Conservation (phyloP, 202 grass and related monocot species). For the Panicum virgatum region DNA sequence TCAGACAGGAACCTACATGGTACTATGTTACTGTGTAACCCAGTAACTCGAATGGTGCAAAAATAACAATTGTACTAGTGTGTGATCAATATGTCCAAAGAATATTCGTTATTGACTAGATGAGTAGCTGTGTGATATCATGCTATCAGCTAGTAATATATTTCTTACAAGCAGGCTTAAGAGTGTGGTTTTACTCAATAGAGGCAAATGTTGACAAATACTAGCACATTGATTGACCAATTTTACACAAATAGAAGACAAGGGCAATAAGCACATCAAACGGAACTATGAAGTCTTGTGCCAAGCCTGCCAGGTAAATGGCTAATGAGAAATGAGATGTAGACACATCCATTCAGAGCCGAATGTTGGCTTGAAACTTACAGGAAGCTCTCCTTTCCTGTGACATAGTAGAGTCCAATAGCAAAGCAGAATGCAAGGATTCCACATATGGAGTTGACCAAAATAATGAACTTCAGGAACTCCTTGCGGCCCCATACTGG, state of each 20-base stretch:
- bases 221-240: background rate
- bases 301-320: background rate
- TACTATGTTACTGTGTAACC: background rate
- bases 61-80: background rate
- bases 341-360: background rate
- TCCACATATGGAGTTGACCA: slow-evolving; percentile 81
- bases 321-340: background rate
- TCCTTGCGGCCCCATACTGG: slow-evolving; percentile 95
- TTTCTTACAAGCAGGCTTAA: background rate
- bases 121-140: background rate
- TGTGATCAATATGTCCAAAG: background rate
- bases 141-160: background rate
- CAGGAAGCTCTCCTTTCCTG: slow-evolving; percentile 93
- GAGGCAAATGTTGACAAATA: background rate
- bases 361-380: slow-evolving; percentile 45
- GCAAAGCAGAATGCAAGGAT: slow-evolving; percentile 82
- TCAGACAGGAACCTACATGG: background rate
- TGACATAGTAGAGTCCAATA: slow-evolving; percentile 87
- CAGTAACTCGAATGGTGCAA: background rate
- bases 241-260: background rate
- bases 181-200: background rate
- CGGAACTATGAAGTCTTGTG: background rate
- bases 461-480: slow-evolving; percentile 90
- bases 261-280: background rate
- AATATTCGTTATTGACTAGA: background rate